Percentiles rank a stretch among this genome's conserved stretches.
Evolutionary conservation across 2,329 filamentous ascomycete genomes (phyloP).

Genomic region (Aspergillus luchuensis): DNA sequence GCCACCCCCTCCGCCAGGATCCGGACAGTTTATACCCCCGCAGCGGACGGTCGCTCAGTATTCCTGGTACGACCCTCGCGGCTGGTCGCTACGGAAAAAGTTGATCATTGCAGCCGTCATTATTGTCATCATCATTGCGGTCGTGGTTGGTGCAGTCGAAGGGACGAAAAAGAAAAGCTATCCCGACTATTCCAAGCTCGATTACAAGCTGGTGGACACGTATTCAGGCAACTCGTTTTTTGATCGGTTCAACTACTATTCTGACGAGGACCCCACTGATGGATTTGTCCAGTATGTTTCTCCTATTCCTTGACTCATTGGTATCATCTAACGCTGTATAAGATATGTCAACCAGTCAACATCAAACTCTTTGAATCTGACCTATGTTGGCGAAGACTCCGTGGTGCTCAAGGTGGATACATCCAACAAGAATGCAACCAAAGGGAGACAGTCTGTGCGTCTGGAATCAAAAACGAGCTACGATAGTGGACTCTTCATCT

Average conservation of each 20-base stretch:
- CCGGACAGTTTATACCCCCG: constrained; percentile 7
- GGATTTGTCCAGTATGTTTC: constrained; percentile 51
- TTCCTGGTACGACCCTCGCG: constrained; percentile 51
- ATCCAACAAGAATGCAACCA: constrained; percentile 58
- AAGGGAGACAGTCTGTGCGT: constrained; percentile 65
- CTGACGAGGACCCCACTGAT: constrained; percentile 45
- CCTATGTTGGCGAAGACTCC: constrained; percentile 56
- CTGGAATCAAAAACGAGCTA: constrained; percentile 63
- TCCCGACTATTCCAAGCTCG: constrained; percentile 45
- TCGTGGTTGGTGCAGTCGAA: constrained; percentile 50
- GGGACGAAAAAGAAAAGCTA: constrained; percentile 43
- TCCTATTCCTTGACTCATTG: neutral
- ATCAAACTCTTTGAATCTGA: constrained; percentile 56
- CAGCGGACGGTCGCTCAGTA: constrained; percentile 18
- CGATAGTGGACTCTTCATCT: constrained; percentile 66
- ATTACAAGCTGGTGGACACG: constrained; percentile 46
- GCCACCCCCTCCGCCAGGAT: constrained; percentile 16
- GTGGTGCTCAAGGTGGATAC: constrained; percentile 65
- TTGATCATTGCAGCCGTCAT: constrained; percentile 44
- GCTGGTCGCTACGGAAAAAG: constrained; percentile 59
- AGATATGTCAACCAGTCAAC: constrained; percentile 46
- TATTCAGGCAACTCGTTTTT: constrained; percentile 48
- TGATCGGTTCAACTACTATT: constrained; percentile 50
- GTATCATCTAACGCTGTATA: constrained; percentile 4
- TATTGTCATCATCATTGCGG: constrained; percentile 49